Base-by-base conservation (phyloP, 1,284 basidiomycete species). In the Austropuccinia psidii region DNA sequence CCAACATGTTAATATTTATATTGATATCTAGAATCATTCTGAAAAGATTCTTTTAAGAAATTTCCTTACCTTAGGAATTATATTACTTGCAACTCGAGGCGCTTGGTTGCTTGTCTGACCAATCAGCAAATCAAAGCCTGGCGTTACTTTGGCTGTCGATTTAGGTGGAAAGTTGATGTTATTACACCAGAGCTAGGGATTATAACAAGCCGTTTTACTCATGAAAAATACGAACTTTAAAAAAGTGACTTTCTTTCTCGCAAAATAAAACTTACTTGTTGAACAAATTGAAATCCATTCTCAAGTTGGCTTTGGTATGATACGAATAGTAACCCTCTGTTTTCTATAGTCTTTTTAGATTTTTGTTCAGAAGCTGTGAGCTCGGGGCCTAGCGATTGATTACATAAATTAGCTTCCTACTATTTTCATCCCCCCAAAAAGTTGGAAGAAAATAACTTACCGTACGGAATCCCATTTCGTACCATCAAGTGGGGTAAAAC, bases 341-440 rank as follows among this genome's bases (percentile, higher is more conserved):
- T 50, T 27, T 73, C 29, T 45, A 35, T 73, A 17, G 72, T 66
- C 27, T 73, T 39, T 24, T 73, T 73, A 7, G 24, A 17, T 50
- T 62, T 54, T 27, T 61, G 49, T 54, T 72, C 69, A 27, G 50
- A 55, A 11, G 35, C 33, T 29, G 61, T 55, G 17, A 73, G 39
- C 31, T 73, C 72, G n/a, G 72, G 72, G 43, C 72, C 72, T 73
- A 52, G 19, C n/a, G n/a, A n/a, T n/a, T n/a, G n/a, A n/a, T n/a
- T n/a, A n/a, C n/a, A n/a, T n/a, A n/a, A n/a, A n/a, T n/a, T n/a
- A n/a, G n/a, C n/a, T n/a, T n/a, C n/a, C n/a, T n/a, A n/a, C n/a
- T n/a, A n/a, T n/a, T n/a, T n/a, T n/a, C n/a, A n/a, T n/a, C n/a
- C n/a, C n/a, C n/a, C n/a, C n/a, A n/a, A n/a, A n/a, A n/a, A n/a